Evolutionary conservation across 2,329 filamentous ascomycete species (phyloP).

Genomic region (Fusarium heterosporum): DNA sequence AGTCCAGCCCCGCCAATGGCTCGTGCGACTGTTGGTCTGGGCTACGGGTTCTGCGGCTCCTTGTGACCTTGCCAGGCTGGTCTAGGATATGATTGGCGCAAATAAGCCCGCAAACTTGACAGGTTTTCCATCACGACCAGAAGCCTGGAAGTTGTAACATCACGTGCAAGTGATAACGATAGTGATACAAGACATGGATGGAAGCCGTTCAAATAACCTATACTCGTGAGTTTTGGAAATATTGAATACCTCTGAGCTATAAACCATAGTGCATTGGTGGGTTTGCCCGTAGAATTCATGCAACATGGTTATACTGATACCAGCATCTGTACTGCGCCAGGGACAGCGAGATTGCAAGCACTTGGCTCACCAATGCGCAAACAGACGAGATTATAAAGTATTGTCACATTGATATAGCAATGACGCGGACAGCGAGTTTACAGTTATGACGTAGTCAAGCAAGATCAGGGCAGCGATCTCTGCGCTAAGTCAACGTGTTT

Average conservation of each 20-base stretch:
- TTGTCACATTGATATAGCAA: conserved; percentile 16
- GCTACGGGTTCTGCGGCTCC: conserved; percentile 38
- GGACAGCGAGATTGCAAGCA: neutral
- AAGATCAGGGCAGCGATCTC: conserved; percentile 1
- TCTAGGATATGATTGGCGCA: conserved; percentile 38
- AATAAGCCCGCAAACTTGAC: conserved; percentile 16
- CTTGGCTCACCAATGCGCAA: neutral
- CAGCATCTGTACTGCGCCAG: neutral
- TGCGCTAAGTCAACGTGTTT: conserved; percentile 15
- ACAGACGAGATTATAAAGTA: neutral
- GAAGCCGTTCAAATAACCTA: conserved; percentile 7
- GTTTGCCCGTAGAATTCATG: neutral
- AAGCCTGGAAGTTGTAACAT: conserved; percentile 3
- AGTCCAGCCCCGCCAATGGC: conserved; percentile 39
- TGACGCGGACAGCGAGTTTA: conserved; percentile 22
- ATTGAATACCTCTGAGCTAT: neutral
- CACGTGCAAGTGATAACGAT: conserved; percentile 21
- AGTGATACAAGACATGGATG: neutral
- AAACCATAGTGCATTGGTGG: neutral
- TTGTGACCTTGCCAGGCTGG: conserved; percentile 14
- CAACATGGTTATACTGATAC: neutral
- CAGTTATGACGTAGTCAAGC: conserved; percentile 27
- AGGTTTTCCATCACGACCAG: neutral
- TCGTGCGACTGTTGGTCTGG: conserved; percentile 26
- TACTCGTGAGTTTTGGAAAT: conserved; percentile 2